phyloP scores from a whole-genome alignment of 2,329 filamentous ascomycete genomes.

The Apiospora rasikravindrae region DNA sequence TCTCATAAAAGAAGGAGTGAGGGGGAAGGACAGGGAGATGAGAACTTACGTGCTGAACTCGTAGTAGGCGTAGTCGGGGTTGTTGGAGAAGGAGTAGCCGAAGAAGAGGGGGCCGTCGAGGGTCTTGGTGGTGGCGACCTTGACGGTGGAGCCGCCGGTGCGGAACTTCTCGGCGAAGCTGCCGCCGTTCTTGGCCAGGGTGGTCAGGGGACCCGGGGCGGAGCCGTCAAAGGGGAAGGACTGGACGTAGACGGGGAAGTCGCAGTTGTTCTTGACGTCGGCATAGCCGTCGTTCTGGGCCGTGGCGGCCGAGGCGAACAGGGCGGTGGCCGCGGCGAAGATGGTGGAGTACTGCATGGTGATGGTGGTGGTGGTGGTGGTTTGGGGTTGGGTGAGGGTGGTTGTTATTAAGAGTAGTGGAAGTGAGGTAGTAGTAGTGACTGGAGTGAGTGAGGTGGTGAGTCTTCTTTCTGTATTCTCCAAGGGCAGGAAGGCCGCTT shows the following conservation, averaged over 20 bases:
- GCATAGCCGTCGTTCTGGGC: slow-evolving; percentile 38
- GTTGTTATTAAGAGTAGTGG: not conserved
- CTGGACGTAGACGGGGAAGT: slow-evolving; percentile 41
- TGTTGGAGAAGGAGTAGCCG: slow-evolving; percentile 46
- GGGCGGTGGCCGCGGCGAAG: slow-evolving; percentile 32
- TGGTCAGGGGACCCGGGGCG: slow-evolving; percentile 39
- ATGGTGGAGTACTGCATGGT: slow-evolving; percentile 36
- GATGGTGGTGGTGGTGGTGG: slow-evolving; percentile 23
- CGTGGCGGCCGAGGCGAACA: slow-evolving; percentile 39
- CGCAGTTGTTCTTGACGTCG: slow-evolving; percentile 44
- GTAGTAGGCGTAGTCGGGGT: slow-evolving; percentile 47
- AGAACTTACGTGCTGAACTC: slow-evolving; percentile 44
- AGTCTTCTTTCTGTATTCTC: not conserved
- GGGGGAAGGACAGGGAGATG: slow-evolving; percentile 15
- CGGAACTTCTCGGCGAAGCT: slow-evolving; percentile 43
- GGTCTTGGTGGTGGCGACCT: slow-evolving; percentile 45
- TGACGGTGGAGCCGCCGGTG: slow-evolving; percentile 44
- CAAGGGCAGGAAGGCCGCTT: not conserved
- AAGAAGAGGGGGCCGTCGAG: slow-evolving; percentile 46
- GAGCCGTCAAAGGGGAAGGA: slow-evolving; percentile 42
- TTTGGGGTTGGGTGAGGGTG: slow-evolving; percentile 10
- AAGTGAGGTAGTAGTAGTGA: not conserved
- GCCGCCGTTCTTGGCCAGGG: slow-evolving; percentile 38
- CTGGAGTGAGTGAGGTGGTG: slow-evolving; percentile 6
- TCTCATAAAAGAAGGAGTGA: not conserved